phyloP scores from a whole-genome alignment of 2,329 filamentous ascomycete species.

The Colletotrichum simmondsii region DNA sequence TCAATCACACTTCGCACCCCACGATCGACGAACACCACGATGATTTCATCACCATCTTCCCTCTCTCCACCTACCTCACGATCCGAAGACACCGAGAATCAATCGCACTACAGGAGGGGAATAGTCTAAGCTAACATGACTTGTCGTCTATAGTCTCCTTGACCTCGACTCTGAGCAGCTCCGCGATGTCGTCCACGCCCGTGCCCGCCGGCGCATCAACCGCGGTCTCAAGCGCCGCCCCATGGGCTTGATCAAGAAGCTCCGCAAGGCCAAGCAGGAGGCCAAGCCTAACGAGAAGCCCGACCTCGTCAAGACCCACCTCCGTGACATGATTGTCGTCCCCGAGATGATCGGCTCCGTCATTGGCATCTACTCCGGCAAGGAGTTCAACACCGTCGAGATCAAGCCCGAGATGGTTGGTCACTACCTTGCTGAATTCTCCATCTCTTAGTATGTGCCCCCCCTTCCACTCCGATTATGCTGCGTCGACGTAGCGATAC shows the following conservation, averaged over 20 bases:
- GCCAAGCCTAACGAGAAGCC: slow-evolving; percentile 99
- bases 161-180: slow-evolving; percentile 99
- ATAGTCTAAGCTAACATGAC: slow-evolving; percentile 28
- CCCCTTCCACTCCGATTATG: not conserved
- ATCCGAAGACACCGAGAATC: not conserved
- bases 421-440: slow-evolving; percentile 99
- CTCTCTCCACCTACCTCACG: not conserved
- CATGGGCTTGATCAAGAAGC: slow-evolving; percentile 99
- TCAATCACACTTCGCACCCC: not conserved
- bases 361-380: slow-evolving; percentile 99
- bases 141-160: slow-evolving; percentile 77
- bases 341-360: slow-evolving; percentile 99
- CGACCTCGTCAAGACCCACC: slow-evolving; percentile 98
- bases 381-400: slow-evolving; percentile 99
- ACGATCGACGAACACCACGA: not conserved
- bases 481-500: not conserved
- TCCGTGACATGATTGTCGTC: slow-evolving; percentile 99
- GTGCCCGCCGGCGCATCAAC: slow-evolving; percentile 99
- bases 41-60: not conserved
- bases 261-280: slow-evolving; percentile 99
- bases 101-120: slow-evolving; percentile 28
- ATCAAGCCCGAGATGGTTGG: slow-evolving; percentile 99
- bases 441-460: slow-evolving; percentile 94
- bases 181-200: slow-evolving; percentile 98
- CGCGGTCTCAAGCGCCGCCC: slow-evolving; percentile 99